phyloP scores from a whole-genome alignment of 176 grass and related monocot species.

The Lolium rigidum region DNA sequence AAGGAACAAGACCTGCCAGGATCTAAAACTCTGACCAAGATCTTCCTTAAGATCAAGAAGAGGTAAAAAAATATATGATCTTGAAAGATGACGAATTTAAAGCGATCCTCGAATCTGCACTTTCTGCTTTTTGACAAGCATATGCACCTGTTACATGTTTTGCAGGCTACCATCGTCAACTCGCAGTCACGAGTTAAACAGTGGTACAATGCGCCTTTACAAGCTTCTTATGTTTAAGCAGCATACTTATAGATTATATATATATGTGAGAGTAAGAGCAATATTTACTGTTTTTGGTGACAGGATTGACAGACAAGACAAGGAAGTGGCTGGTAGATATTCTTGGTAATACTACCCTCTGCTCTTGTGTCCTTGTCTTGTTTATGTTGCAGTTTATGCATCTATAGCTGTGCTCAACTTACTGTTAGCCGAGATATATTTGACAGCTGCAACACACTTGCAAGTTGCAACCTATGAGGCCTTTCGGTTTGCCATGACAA shows the following conservation, averaged over 20 bases:
- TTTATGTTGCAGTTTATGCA: not conserved
- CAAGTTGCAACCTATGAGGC: not conserved
- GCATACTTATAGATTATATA: not conserved
- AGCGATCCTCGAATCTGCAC: not conserved
- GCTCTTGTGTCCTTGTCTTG: not conserved
- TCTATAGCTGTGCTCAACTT: not conserved
- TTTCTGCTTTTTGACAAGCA: not conserved
- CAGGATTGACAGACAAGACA: constrained; percentile 9
- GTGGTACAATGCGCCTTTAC: not conserved
- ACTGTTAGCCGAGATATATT: not conserved
- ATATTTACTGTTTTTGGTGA: not conserved
- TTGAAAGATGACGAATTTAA: not conserved
- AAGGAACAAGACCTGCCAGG: not conserved
- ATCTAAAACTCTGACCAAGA: not conserved
- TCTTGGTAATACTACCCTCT: not conserved
- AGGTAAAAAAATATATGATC: not conserved
- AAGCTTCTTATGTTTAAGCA: not conserved
- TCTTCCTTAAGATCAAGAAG: constrained; percentile 8
- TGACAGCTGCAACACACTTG: not conserved
- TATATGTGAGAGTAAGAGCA: not conserved
- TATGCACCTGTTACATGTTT: not conserved
- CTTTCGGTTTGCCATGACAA: not conserved
- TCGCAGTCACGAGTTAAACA: not conserved
- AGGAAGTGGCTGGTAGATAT: not conserved
- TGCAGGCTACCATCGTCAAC: not conserved